Percentiles rank a stretch among this genome's conserved stretches.
Conservation (phyloP, 2,329 filamentous ascomycete genomes). For the Amesomyces nigricolor region DNA sequence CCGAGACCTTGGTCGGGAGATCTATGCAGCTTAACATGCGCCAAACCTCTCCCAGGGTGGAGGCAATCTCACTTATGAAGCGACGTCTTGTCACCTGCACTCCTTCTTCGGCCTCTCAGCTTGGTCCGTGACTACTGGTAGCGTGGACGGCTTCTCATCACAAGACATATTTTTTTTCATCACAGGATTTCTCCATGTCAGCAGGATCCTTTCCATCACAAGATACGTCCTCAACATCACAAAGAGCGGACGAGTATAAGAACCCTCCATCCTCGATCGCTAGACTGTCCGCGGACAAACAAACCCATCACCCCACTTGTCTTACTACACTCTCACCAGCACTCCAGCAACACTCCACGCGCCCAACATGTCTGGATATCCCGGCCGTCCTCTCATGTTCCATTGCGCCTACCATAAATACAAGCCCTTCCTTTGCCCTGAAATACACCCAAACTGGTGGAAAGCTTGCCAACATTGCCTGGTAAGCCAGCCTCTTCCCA, state of each 20-base stretch:
- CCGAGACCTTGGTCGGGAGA: slow-evolving; percentile 14
- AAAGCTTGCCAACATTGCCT: no score
- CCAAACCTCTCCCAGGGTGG: not conserved
- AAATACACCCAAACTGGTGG: no score
- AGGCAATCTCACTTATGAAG: slow-evolving; percentile 7
- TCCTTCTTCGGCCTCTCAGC: not conserved
- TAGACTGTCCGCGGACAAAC: slow-evolving; percentile 26
- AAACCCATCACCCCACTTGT: not conserved
- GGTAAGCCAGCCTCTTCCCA: no score
- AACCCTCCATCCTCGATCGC: slow-evolving; percentile 13
- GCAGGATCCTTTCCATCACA: no score
- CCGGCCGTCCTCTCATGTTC: no score
- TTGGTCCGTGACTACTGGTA: no score
- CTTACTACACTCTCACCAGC: not conserved
- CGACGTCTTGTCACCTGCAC: not conserved
- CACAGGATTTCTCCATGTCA: no score
- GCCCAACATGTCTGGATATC: no score
- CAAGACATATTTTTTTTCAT: no score
- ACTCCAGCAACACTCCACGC: not conserved
- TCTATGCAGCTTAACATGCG: slow-evolving; percentile 3
- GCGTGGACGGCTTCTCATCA: no score
- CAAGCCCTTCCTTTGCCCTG: no score
- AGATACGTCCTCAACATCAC: not conserved
- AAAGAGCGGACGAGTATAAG: not conserved
- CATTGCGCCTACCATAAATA: no score